Conservation (phyloP, 129 eudicot species). For the Scalesia atractyloides region DNA sequence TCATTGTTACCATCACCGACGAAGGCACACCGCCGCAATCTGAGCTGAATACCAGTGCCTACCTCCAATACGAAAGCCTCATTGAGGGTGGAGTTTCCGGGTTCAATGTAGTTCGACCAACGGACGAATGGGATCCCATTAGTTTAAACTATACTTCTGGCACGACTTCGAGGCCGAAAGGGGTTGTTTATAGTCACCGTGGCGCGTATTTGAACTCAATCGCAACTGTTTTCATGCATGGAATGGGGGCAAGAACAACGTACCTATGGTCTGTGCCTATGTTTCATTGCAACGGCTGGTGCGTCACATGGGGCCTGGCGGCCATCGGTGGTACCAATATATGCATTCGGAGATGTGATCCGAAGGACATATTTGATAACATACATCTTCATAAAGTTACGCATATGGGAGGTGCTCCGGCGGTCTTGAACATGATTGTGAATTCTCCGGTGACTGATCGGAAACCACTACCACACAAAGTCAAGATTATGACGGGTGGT, state of each 20-base stretch:
- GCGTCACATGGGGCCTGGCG: constrained; percentile 85
- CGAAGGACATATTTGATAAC: constrained; percentile 59
- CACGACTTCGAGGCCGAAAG: constrained; percentile 91
- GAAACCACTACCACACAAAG: constrained; percentile 67
- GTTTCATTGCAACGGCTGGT: constrained; percentile 99
- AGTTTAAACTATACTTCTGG: constrained; percentile 89
- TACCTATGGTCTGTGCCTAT: constrained; percentile 93
- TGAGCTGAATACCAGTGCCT: constrained; percentile 6
- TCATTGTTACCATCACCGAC: constrained; percentile 51
- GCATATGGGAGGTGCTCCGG: constrained; percentile 90
- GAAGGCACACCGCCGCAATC: not conserved
- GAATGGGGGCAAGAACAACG: constrained; percentile 59
- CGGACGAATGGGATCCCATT: constrained; percentile 74
- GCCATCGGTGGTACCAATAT: constrained; percentile 87
- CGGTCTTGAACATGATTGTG: constrained; percentile 80
- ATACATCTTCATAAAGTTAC: constrained; percentile 65
- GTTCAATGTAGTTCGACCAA: constrained; percentile 52
- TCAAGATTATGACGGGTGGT: constrained; percentile 65
- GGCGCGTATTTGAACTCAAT: constrained; percentile 86
- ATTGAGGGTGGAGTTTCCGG: constrained; percentile 35
- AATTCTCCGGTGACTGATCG: constrained; percentile 49
- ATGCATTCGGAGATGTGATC: constrained; percentile 65
- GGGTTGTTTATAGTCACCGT: constrained; percentile 84
- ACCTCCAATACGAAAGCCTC: constrained; percentile 40
- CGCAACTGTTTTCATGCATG: constrained; percentile 68